These are phyloP conservation scores for Sporothrix curviconia DNA, from an alignment of 2,329 filamentous ascomycete genomes.

Conservation along the genomic window DNA sequence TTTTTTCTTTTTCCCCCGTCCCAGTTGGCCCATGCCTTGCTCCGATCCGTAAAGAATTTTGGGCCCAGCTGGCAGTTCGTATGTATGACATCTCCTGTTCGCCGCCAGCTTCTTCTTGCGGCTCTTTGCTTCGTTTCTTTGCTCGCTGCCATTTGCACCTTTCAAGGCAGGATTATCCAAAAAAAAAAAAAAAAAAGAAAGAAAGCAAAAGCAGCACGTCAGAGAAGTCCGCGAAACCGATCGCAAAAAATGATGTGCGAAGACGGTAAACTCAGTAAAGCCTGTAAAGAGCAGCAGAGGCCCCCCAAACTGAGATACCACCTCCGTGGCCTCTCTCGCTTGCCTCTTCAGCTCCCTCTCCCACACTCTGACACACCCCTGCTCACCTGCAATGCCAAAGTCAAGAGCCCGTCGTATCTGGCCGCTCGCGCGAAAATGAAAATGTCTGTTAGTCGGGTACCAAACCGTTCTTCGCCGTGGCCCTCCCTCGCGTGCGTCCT, in stretches of 20 bases:
- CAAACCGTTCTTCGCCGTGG: not conserved
- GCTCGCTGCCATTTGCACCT: not conserved
- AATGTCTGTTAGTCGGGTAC: slow-evolving; percentile 7
- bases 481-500: not conserved
- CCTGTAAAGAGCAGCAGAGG: too few species aligned
- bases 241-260: too few species aligned
- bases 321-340: not conserved
- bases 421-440: not conserved
- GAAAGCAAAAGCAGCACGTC: too few species aligned
- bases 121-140: not conserved
- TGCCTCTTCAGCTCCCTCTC: not conserved
- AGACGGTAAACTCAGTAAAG: too few species aligned
- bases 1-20: too few species aligned
- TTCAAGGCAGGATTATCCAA: too few species aligned
- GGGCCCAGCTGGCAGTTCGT: not conserved
- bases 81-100: not conserved
- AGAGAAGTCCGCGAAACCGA: too few species aligned
- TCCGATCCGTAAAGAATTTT: too few species aligned
- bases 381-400: not conserved
- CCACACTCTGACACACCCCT: not conserved
- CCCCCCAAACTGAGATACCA: too few species aligned
- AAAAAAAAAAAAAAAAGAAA: too few species aligned
- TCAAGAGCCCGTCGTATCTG: not conserved
- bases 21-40: too few species aligned
- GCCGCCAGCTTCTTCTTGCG: not conserved